These are phyloP conservation scores for Pythium apleroticum DNA, from an alignment of 352 stramenopile genomes.

Conservation along the genomic window DNA sequence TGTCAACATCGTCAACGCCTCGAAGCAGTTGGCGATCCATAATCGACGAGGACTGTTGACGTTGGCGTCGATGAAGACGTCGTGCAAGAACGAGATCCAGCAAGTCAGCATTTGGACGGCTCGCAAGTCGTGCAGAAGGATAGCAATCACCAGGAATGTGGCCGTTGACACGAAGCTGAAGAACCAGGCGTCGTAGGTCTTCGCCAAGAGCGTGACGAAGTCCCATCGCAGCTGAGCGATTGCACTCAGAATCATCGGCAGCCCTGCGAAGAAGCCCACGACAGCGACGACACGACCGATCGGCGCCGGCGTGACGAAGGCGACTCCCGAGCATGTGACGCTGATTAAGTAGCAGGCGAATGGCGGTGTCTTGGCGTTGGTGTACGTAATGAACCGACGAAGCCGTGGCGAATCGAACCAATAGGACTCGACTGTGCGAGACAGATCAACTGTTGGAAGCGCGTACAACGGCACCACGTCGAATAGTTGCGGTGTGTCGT, in stretches of 20 bases:
- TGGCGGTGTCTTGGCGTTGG: background rate
- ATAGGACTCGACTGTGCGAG: background rate
- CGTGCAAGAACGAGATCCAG: slow-evolving; percentile 2
- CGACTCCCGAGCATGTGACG: background rate
- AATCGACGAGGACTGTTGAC: background rate
- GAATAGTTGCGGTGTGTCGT: background rate
- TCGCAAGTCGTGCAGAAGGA: background rate
- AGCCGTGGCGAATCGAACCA: slow-evolving; percentile 4
- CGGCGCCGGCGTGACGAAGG: background rate
- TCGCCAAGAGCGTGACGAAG: background rate
- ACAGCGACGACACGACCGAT: background rate
- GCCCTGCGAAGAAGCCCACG: background rate
- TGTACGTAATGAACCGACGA: background rate
- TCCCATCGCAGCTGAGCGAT: slow-evolving; percentile 6
- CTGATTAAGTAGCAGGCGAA: background rate
- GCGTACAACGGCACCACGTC: background rate
- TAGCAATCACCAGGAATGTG: background rate
- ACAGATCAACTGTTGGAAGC: background rate
- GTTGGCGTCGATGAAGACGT: slow-evolving; percentile 10
- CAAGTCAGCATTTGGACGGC: background rate
- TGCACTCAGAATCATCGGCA: background rate
- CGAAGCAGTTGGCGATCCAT: background rate
- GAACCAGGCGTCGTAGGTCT: slow-evolving; percentile 15
- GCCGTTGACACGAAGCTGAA: slow-evolving; percentile 3
- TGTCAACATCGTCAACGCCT: background rate